phyloP scores from a whole-genome alignment of 2,329 filamentous ascomycete genomes.

The Teratosphaeria nubilosa region DNA sequence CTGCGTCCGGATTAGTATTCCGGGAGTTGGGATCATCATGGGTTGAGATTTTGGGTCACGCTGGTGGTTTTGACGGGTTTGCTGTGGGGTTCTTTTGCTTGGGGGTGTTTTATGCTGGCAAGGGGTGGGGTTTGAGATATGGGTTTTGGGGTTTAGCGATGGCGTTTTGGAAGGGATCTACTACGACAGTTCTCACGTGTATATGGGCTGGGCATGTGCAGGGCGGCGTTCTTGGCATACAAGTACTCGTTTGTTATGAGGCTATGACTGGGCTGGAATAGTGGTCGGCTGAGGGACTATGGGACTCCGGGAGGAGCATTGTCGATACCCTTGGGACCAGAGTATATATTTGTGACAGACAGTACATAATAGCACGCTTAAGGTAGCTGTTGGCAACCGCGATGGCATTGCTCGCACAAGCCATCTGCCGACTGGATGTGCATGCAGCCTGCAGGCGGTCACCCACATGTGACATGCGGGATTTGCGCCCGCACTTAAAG shows the following conservation, averaged over 20 bases:
- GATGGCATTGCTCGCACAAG: background rate
- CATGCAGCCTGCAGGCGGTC: no score
- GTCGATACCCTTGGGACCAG: background rate
- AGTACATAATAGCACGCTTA: background rate
- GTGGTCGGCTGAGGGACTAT: conserved; percentile 45
- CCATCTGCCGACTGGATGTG: background rate
- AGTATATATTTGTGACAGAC: background rate
- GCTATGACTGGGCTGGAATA: conserved; percentile 20
- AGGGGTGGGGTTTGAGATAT: background rate
- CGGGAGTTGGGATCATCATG: conserved; percentile 8
- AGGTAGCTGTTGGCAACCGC: background rate
- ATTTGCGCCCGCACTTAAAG: no score
- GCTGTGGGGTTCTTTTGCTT: background rate
- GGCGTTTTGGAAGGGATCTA: background rate
- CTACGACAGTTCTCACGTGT: background rate
- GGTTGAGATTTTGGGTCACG: background rate
- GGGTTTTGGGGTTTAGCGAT: background rate
- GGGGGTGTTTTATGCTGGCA: background rate
- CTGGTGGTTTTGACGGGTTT: background rate
- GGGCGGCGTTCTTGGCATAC: conserved; percentile 46
- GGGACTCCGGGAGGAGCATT: background rate
- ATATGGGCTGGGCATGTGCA: conserved; percentile 40
- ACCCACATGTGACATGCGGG: no score
- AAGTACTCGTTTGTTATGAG: conserved; percentile 15
- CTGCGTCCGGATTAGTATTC: conserved; percentile 20